Base-by-base conservation (phyloP, 2,329 filamentous ascomycete species). In the Penicillium freii region DNA sequence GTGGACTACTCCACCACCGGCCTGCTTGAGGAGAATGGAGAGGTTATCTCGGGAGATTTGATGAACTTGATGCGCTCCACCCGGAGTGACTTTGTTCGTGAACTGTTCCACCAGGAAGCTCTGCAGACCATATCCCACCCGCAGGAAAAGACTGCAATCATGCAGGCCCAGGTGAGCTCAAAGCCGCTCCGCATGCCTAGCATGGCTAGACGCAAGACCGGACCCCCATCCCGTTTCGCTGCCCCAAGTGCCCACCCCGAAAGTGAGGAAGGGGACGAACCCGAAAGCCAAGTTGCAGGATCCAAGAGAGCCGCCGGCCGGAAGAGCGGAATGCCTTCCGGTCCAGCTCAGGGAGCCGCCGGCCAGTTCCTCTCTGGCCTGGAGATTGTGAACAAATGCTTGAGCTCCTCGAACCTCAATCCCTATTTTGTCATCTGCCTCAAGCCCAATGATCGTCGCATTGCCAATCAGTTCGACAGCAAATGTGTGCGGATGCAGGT, bases 401-500 rank as follows among this genome's bases (percentile, higher is more conserved):
- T 99, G 44, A 89, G 86, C 2, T 86, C 90, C 2, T 84, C 88
- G 4, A 90, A 92, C 69, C 90, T 92, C 11, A 99, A 99, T 69
- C 85, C 89, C 0, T 99, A 99, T 76, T 97, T 97, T 67, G 85
- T 99, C 44, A 97, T 99, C 76, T 99, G 94, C 70, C 78, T 99
- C 62, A 99, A 99, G 77, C 93, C 94, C 23, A 99, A 99, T 66
- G 94, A 99, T 72, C 85, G 94, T 52, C 87, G 94, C 49, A 99
- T 99, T 64, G 93, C 94, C 60, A 99, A 99, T 66, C 94, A 99
- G 70, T 99, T 97, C 67, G 94, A 99, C 75, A 97, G 92, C 83
- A 97, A 97, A 75, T 99, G 94, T 72, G 94, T 99, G 23, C 87
- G 94, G 4, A 90, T 90, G 11, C 94, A 99, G 72, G 84, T 99